phyloP scores from a whole-genome alignment of 371 early-diverging fungal genomes.

The Blakeslea trispora region DNA sequence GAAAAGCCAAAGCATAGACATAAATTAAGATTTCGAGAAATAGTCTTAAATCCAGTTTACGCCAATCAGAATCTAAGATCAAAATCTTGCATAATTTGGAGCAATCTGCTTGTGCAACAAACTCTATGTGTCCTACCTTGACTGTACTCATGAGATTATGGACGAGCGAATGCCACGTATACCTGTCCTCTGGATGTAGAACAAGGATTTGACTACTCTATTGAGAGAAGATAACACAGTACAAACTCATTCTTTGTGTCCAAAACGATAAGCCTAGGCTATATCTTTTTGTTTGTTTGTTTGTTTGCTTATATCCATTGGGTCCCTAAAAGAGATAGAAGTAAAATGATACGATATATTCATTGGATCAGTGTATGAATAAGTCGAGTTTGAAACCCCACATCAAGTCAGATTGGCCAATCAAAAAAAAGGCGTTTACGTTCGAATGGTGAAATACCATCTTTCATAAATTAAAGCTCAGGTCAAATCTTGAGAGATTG shows the following conservation, averaged over 20 bases:
- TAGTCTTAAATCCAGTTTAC: not conserved
- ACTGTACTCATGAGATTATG: not conserved
- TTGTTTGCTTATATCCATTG: too few species aligned
- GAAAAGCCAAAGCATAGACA: too few species aligned
- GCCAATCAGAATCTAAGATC: conserved; percentile 15
- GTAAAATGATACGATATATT: not conserved
- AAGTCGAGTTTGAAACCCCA: not conserved
- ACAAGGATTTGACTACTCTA: too few species aligned
- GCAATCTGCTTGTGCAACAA: not conserved
- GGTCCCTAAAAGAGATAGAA: not conserved
- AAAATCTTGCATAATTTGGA: not conserved
- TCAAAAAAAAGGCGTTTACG: not conserved
- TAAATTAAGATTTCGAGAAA: not conserved
- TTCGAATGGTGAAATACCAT: not conserved
- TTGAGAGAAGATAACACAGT: too few species aligned
- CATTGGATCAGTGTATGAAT: not conserved
- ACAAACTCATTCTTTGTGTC: too few species aligned
- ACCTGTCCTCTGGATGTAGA: not conserved
- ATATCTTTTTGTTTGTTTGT: too few species aligned
- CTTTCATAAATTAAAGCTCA: not conserved
- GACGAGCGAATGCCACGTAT: not conserved
- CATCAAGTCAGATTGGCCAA: conserved; percentile 16
- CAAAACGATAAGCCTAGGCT: too few species aligned
- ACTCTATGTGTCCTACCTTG: not conserved
- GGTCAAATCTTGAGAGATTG: not conserved